Conservation (phyloP, 352 stramenopile species). For the Pythium sp. region DNA sequence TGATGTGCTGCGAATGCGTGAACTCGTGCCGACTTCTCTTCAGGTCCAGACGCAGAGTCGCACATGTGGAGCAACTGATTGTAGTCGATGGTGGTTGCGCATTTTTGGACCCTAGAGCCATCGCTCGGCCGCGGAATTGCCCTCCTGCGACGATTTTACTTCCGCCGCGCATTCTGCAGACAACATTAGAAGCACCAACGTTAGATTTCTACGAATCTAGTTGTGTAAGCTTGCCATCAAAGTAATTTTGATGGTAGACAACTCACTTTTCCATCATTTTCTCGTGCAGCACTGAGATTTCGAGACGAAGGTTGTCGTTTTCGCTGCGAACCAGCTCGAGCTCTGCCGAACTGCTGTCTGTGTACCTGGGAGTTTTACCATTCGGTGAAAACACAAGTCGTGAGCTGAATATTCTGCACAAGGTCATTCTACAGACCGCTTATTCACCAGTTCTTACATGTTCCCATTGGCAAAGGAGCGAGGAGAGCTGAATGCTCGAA, state of each 20-base stretch:
- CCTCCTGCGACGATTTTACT: slow-evolving; percentile 38
- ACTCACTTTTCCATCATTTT: slow-evolving; percentile 39
- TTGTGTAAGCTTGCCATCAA: neutral
- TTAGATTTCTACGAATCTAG: neutral
- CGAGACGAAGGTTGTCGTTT: slow-evolving; percentile 27
- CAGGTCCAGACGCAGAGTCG: slow-evolving; percentile 17
- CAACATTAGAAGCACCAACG: neutral
- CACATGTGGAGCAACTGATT: slow-evolving; percentile 21
- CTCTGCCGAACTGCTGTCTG: neutral
- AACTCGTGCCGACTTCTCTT: slow-evolving; percentile 21
- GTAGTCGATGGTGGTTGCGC: neutral
- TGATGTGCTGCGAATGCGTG: slow-evolving; percentile 12
- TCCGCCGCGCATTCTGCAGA: slow-evolving; percentile 30
- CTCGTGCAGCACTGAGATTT: slow-evolving; percentile 26
- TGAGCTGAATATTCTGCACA: neutral
- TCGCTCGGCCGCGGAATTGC: slow-evolving; percentile 30
- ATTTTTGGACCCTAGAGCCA: neutral
- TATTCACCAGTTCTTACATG: neutral
- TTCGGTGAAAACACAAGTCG: neutral
- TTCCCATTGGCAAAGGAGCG: neutral
- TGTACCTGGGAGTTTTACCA: neutral
- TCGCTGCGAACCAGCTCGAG: slow-evolving; percentile 18
- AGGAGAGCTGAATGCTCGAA: slow-evolving; percentile 8
- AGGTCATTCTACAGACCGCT: neutral
- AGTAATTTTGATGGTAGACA: neutral